Evolutionary conservation across 2,329 filamentous ascomycete species (phyloP), one percentile per base, ranked within the genome.

Genomic region (Keithomyces neogunnii): DNA sequence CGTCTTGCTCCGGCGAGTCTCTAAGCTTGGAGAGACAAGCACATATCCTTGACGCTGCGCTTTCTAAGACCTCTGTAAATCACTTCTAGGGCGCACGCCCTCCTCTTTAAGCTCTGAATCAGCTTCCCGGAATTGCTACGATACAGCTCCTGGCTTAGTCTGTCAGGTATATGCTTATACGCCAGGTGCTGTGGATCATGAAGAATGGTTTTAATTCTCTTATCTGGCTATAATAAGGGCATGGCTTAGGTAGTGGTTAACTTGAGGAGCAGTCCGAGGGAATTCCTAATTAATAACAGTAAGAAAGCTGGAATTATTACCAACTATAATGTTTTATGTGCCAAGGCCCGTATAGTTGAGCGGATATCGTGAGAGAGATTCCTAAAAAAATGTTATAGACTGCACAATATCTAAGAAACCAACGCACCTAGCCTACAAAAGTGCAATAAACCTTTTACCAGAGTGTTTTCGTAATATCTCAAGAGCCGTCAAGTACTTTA

Each of bases 281-380:
- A 63, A 62, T 47, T 67, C 64, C 63, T 60, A 65, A 52, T 67
- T 58, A 50, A 66, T 67, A 36, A 64, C 31, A 39, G 63, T 61
- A 1, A 66, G 29, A 53, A 66, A 60, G 51, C 64, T 61, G 44
- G 62, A 61, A 11, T 59, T 47, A 31, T 61, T 56, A 42, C 66
- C 63, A 19, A 67, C 57, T 1, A 68, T 52, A 26, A 69, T 62
- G 48, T 68, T 66, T 48, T 67, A 60, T 4, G 58, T 60, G 33
- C 63, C 62, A 19, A 68, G 56, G 48, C 66, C 63, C 60, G 67
- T 66, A 50, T 67, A 60, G 45, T 63, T 63, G 1, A 67, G 51
- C 33, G 57, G 61, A 51, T 60, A 63, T 10, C 31, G 46, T 35
- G 29, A 47, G 3, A 38, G 10, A 26, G 39, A 7, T 10, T 38